A percentile compares a stretch with the other conserved stretches of the same genome.
Conservation (phyloP, 2,329 filamentous ascomycete species). For the Ascochyta pisi region DNA sequence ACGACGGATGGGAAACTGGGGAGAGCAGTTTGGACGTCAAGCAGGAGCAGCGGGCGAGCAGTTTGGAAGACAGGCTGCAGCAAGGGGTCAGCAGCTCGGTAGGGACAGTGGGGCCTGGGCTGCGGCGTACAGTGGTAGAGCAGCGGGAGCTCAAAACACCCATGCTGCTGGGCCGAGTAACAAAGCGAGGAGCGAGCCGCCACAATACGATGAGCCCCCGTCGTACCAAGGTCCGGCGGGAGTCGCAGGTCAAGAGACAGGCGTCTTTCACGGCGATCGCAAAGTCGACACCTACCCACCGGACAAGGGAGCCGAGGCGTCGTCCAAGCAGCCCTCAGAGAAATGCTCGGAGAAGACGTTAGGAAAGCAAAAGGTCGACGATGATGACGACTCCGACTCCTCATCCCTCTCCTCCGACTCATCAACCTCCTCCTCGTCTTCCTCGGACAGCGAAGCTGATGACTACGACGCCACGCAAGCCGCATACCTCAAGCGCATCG, state of each 20-base stretch:
- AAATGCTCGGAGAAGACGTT: neutral
- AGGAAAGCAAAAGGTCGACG: slow-evolving; percentile 8
- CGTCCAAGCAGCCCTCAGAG: neutral
- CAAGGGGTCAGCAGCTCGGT: slow-evolving; percentile 21
- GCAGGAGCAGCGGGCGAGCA: slow-evolving; percentile 32
- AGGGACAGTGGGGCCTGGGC: slow-evolving; percentile 10
- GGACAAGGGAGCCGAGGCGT: slow-evolving; percentile 4
- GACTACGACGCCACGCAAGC: slow-evolving; percentile 13
- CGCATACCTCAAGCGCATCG: slow-evolving; percentile 26
- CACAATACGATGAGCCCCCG: slow-evolving; percentile 25
- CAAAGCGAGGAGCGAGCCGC: slow-evolving; percentile 6
- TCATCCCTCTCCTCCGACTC: slow-evolving; percentile 35
- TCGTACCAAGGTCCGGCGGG: slow-evolving; percentile 17
- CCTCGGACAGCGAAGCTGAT: slow-evolving; percentile 22
- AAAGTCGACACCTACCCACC: slow-evolving; percentile 4
- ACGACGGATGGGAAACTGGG: slow-evolving; percentile 37
- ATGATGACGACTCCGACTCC: slow-evolving; percentile 24
- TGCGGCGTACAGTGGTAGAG: slow-evolving; percentile 4
- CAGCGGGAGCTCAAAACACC: neutral
- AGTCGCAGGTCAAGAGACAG: slow-evolving; percentile 29
- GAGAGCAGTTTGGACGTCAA: slow-evolving; percentile 37
- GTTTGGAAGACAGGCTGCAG: slow-evolving; percentile 23
- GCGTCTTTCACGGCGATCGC: slow-evolving; percentile 19
- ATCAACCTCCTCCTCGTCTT: slow-evolving; percentile 26
- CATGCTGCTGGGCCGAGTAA: slow-evolving; percentile 10